These are phyloP conservation scores for Aspergillus ibericus DNA, from an alignment of 2,329 filamentous ascomycete genomes.

Conservation along the genomic window DNA sequence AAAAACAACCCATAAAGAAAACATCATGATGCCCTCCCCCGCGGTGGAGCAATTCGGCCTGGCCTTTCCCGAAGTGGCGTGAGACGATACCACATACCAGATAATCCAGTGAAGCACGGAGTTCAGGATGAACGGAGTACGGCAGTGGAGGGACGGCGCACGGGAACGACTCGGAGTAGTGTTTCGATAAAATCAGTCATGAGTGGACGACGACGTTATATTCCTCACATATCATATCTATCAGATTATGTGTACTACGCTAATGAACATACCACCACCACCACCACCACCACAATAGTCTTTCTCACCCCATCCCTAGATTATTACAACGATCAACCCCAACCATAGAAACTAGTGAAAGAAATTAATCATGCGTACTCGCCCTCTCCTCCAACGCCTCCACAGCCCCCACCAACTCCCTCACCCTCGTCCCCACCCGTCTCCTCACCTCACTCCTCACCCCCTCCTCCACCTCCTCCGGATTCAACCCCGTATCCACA, in stretches of 20 bases:
- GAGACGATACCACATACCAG: not conserved
- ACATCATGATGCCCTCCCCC: constrained; percentile 25
- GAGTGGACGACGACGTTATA: too few species aligned
- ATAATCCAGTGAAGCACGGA: not conserved
- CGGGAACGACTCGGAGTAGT: too few species aligned
- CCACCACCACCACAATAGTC: too few species aligned
- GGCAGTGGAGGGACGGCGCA: too few species aligned
- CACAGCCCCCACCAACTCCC: constrained; percentile 49
- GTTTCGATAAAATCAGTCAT: too few species aligned
- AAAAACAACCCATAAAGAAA: constrained; percentile 38
- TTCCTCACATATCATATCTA: too few species aligned
- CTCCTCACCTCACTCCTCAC: constrained; percentile 45
- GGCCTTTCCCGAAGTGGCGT: constrained; percentile 17
- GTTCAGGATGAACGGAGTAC: too few species aligned
- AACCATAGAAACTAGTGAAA: not conserved
- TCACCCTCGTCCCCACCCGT: constrained; percentile 46
- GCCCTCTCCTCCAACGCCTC: constrained; percentile 44
- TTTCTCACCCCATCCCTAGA: too few species aligned
- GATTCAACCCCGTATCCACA: constrained; percentile 35
- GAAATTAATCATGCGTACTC: constrained; percentile 16
- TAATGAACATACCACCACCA: too few species aligned
- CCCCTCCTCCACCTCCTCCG: constrained; percentile 26
- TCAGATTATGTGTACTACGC: too few species aligned
- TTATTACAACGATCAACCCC: too few species aligned
- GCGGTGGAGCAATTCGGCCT: constrained; percentile 24